Percentiles rank a stretch among this genome's conserved stretches.
These are phyloP conservation scores for Ascomycota sp. DNA, from an alignment of 2,329 filamentous ascomycete genomes.

Conservation along the genomic window DNA sequence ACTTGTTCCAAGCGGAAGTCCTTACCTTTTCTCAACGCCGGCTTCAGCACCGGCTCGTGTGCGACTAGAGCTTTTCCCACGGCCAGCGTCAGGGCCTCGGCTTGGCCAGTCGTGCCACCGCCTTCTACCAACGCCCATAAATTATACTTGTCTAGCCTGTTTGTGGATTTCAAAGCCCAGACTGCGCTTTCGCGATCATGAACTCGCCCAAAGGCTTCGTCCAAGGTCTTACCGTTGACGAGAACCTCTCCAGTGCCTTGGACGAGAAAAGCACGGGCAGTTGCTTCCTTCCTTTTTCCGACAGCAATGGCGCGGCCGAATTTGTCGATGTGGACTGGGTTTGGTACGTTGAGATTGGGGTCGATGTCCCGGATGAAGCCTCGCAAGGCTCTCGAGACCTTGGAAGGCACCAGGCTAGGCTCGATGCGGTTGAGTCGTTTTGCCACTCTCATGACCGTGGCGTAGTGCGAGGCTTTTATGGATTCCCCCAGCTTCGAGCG, in stretches of 20 bases:
- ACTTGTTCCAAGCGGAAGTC: not conserved
- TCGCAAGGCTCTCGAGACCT: conserved; percentile 43
- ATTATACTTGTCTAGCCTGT: conserved; percentile 88
- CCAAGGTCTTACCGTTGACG: conserved; percentile 75
- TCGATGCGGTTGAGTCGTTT: conserved; percentile 73
- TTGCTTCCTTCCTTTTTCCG: conserved; percentile 73
- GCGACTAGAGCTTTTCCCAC: conserved; percentile 72
- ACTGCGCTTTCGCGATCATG: conserved; percentile 90
- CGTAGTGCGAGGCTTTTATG: conserved; percentile 60
- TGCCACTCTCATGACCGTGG: conserved; percentile 52
- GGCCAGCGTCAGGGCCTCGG: conserved; percentile 80
- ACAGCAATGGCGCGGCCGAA: conserved; percentile 62
- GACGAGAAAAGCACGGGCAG: conserved; percentile 69
- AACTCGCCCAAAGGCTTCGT: conserved; percentile 62
- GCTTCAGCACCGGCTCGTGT: conserved; percentile 85
- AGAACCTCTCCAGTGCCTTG: conserved; percentile 82
- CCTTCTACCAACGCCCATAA: conserved; percentile 72
- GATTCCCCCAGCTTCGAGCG: conserved; percentile 49
- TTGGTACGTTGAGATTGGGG: conserved; percentile 42
- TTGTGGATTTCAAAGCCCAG: conserved; percentile 71
- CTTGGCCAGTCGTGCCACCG: conserved; percentile 85
- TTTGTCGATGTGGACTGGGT: conserved; percentile 47
- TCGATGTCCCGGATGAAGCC: conserved; percentile 60
- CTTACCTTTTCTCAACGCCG: conserved; percentile 73
- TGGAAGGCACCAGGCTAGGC: conserved; percentile 50